These are phyloP conservation scores for Mrakia frigida DNA, from an alignment of 768 basidiomycete species.

Conservation along the genomic window DNA sequence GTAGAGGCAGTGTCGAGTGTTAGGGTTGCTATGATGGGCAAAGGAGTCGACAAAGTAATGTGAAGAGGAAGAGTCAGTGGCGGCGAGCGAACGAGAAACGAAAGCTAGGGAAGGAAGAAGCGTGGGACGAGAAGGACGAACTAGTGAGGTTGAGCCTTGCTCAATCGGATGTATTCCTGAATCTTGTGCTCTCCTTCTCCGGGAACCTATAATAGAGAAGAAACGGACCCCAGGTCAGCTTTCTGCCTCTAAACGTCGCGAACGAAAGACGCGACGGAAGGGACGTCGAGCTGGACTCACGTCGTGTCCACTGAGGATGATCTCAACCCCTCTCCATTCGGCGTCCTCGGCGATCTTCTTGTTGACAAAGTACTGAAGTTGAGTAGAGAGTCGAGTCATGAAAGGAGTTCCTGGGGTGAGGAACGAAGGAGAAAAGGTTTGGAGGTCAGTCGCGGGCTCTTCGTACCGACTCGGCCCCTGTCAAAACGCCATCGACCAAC, in stretches of 20 bases:
- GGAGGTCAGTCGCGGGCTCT: neutral
- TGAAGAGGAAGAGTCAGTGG: neutral
- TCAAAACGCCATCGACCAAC: no score
- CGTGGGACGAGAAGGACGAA: constrained; percentile 16
- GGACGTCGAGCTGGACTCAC: constrained; percentile 44
- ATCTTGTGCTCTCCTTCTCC: constrained; percentile 99
- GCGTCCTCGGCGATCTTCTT: constrained; percentile 98
- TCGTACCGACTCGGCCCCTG: neutral
- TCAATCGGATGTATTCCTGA: constrained; percentile 95
- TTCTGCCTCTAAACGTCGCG: neutral
- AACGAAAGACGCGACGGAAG: neutral
- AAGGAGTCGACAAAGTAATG: no score
- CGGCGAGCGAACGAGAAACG: neutral
- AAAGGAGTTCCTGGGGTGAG: constrained; percentile 71
- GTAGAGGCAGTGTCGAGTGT: constrained; percentile 94
- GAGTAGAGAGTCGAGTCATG: constrained; percentile 86
- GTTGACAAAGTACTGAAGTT: constrained; percentile 91
- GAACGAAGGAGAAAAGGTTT: neutral
- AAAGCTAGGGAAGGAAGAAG: neutral
- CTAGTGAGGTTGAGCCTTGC: constrained; percentile 90
- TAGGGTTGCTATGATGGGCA: constrained; percentile 59
- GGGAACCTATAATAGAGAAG: constrained; percentile 51
- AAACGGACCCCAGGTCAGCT: neutral
- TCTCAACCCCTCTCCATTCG: constrained; percentile 85
- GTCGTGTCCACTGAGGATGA: constrained; percentile 93